Evolutionary conservation across 2,329 filamentous ascomycete genomes (phyloP).

Genomic region (Alternaria brassicicola): DNA sequence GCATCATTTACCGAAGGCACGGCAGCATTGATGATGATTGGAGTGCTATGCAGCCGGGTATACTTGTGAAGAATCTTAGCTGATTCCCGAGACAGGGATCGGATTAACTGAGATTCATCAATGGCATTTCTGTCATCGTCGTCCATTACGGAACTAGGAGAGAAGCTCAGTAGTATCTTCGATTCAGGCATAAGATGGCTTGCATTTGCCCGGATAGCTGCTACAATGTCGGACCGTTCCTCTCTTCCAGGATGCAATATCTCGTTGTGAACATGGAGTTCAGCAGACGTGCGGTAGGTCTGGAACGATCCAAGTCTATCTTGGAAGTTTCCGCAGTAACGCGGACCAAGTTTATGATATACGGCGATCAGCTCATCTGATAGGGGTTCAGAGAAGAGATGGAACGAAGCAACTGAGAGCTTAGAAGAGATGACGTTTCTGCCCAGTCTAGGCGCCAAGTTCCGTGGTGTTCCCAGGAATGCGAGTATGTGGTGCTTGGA

Average conservation of each 20-base stretch:
- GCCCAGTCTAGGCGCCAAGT: conserved; percentile 78
- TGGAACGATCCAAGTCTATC: conserved; percentile 95
- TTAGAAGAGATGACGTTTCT: conserved; percentile 74
- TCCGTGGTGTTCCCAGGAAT: conserved; percentile 90
- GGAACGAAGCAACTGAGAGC: conserved; percentile 89
- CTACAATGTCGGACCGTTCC: conserved; percentile 87
- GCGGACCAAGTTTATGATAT: conserved; percentile 84
- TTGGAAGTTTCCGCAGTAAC: conserved; percentile 95
- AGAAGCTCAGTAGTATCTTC: conserved; percentile 81
- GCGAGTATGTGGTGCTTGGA: conserved; percentile 79
- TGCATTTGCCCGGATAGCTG: conserved; percentile 84
- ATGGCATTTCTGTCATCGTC: conserved; percentile 76
- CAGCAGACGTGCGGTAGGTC: conserved; percentile 91
- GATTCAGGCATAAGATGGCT: conserved; percentile 80
- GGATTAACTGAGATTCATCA: conserved; percentile 76
- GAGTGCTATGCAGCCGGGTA: conserved; percentile 74
- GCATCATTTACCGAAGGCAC: conserved; percentile 88
- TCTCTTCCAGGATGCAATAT: conserved; percentile 87
- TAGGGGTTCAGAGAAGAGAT: conserved; percentile 84
- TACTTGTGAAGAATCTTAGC: conserved; percentile 71
- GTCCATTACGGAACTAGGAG: conserved; percentile 78
- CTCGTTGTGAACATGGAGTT: conserved; percentile 89
- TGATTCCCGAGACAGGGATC: conserved; percentile 75
- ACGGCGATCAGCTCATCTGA: conserved; percentile 93
- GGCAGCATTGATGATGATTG: conserved; percentile 86